Conservation (phyloP, 306 rosid genomes). For the Hippophae tibetana region DNA sequence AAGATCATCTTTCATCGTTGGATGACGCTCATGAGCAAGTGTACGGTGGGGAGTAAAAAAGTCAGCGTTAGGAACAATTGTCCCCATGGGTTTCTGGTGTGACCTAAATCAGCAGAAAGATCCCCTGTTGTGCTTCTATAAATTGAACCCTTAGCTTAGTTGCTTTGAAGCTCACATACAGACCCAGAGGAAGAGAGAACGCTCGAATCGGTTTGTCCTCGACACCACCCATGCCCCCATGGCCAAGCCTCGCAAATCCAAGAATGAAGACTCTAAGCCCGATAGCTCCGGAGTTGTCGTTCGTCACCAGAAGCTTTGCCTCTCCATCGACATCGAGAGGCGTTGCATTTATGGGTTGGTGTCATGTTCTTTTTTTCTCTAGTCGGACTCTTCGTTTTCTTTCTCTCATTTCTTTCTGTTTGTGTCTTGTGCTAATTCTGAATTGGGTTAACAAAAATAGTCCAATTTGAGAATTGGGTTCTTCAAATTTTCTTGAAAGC, state of each 20-base stretch:
- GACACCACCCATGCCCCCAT: slow-evolving; percentile 17
- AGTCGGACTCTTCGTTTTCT: neutral
- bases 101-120: too few species aligned
- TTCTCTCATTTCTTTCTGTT: neutral
- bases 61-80: too few species aligned
- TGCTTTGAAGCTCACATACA: neutral
- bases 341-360: slow-evolving; percentile 74
- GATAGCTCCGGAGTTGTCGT: slow-evolving; percentile 71
- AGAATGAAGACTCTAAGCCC: slow-evolving; percentile 70
- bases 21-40: too few species aligned
- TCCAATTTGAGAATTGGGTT: neutral
- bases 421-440: too few species aligned
- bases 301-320: slow-evolving; percentile 91
- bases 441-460: too few species aligned
- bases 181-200: neutral
- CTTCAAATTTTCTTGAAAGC: neutral
- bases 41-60: too few species aligned
- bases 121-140: too few species aligned
- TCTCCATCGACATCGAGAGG: slow-evolving; percentile 62
- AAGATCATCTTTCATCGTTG: too few species aligned
- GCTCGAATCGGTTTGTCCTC: neutral
- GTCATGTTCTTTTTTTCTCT: slow-evolving; percentile 1
- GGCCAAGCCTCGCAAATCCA: slow-evolving; percentile 97
- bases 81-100: too few species aligned
- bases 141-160: too few species aligned